Evolutionary conservation across 2,329 filamentous ascomycete genomes (phyloP), one percentile per base, ranked within the genome.

Genomic region (Cladosporium sp.): DNA sequence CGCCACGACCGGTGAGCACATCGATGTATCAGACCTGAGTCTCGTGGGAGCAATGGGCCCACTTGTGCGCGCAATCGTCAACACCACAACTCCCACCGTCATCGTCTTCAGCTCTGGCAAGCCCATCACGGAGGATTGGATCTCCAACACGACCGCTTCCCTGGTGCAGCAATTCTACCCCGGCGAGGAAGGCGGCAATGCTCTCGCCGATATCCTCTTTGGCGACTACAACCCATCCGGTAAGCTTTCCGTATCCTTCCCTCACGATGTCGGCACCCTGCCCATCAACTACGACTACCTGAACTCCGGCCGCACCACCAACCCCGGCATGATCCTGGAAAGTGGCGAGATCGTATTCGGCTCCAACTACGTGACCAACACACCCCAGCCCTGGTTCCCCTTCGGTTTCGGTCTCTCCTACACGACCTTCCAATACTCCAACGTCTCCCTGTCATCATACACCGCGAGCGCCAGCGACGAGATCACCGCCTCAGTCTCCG

Each of bases 181-280:
- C 15, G 88, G 89, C n/a, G 88, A 93, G 61, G 88, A 93, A 71
- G 85, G 85, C 4, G 89, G 88, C 3, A 89, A 91, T 62, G 84
- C 83, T 11, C 85, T 95, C 54, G 87, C 86, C 0, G 88, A 92
- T 57, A 77, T 92, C 1, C 73, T 92, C 0, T 87, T 88, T 56
- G 86, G 87, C 41, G 79, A 84, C 54, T 77, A 80, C 40, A 90
- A 86, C 63, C 88, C 88, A 0, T 84, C 81, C 52, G 88, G 83
- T 11, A 90, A 90, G 66, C 75, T 91, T 1, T 85, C 86, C 0
- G 73, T 90, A 18, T 85, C 84, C 0, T 89, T 88, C 67, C 86
- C 86, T 3, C 76, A 61, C n/a, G 80, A 82, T 54, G 78, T 88
- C 13, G 85, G 84, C 19, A 82, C 80, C 1, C 72, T 83, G 0